Evolutionary conservation across 805 yeast genomes (phyloP), one percentile per base, ranked within the genome.

Genomic region (Saturnispora serradocipensis): DNA sequence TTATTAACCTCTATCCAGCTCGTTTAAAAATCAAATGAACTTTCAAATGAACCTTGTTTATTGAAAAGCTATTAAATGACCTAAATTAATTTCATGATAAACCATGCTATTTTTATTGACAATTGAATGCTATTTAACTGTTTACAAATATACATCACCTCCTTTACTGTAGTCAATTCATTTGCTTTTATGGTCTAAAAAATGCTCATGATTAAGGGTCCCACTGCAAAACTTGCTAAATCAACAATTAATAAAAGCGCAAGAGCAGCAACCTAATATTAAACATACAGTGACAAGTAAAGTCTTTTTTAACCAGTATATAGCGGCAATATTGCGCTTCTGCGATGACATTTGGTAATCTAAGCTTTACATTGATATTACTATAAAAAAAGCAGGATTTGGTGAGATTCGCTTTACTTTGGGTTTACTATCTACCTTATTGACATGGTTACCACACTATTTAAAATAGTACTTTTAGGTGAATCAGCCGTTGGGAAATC

Each of bases 401-500:
- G 11, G 42, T 38, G 42, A 38, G 42, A 16, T 15, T 38, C 22
- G 22, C 10, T 10, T 11, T 20, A 10, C 7, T 8, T 16, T 18
- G 20, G 42, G 18, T n/a, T 30, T 15, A 16, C 42, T 38, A 38
- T 38, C 42, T 38, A 18, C 18, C 7, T 38, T 13, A 40, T 16
- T 18, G 22, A 28, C 15, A 48, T 43, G 46, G 22, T 32, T 5
- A 39, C 51, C 11, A 35, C 78, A 5, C 81, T 77, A 62, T 75
- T 80, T 61, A 82, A 82, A 59, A 69, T 82, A 18, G 88, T 82
- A 1, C 72, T 82, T 40, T 61, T 74, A 25, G 72, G 71, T 6
- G 87, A 81, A 58, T 80, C 85, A 2, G 85, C 86, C 1, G 87
- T 81, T 43, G 87, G 88, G 38, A 82, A 82, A 50, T 76, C 82